These are phyloP conservation scores for Penicillium pulvis DNA, from an alignment of 495 filamentous ascomycete species.

Conservation along the genomic window DNA sequence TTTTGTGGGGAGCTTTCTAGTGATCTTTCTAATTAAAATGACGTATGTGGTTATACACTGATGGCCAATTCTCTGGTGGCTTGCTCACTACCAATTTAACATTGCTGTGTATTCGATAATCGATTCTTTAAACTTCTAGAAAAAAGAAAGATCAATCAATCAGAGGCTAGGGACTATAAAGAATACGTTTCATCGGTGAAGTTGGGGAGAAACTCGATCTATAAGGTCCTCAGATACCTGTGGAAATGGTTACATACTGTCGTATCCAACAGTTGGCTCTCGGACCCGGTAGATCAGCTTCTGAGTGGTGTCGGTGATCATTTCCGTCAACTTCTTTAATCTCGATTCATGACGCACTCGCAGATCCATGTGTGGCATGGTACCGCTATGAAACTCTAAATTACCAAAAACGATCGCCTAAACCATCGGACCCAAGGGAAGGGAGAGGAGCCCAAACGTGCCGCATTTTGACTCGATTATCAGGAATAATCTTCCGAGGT, in stretches of 20 bases:
- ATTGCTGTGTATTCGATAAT: background rate
- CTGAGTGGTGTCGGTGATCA: conserved; percentile 18
- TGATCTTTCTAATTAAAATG: background rate
- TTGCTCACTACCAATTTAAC: background rate
- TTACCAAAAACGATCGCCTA: background rate
- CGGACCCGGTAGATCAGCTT: background rate
- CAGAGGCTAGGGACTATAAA: background rate
- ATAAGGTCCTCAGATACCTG: background rate
- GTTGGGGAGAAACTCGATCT: background rate
- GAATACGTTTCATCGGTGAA: background rate
- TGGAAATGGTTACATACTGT: background rate
- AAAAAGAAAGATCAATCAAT: background rate
- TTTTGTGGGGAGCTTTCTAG: background rate
- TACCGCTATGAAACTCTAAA: background rate
- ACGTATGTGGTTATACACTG: background rate
- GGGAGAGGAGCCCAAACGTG: background rate
- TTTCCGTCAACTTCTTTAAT: conserved; percentile 7
- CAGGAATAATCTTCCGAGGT: background rate
- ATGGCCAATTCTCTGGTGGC: background rate
- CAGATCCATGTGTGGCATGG: background rate
- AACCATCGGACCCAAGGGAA: background rate
- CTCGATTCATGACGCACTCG: conserved; percentile 7
- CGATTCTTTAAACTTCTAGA: too few species aligned
- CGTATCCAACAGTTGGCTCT: background rate
- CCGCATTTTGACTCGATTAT: background rate